Percentiles rank a stretch among this genome's conserved stretches.
phyloP scores from a whole-genome alignment of 2,329 filamentous ascomycete species.

The Saccharata proteae region DNA sequence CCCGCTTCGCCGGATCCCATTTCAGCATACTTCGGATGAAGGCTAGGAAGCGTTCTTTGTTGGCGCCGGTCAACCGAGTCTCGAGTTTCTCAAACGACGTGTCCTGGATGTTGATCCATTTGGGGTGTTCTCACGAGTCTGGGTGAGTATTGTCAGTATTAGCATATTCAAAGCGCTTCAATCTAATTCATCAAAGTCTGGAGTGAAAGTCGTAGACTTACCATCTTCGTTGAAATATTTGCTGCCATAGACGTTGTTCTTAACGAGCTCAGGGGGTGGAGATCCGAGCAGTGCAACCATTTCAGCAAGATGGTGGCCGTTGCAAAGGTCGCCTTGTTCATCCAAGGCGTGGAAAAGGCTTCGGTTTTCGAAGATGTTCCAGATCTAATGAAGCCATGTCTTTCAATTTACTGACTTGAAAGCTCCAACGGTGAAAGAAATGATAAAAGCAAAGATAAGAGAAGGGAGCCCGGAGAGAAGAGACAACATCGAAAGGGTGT shows the following conservation, averaged over 20 bases:
- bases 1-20: constrained; percentile 23
- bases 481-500: too few relatives aligned
- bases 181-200: too few relatives aligned
- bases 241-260: constrained; percentile 8
- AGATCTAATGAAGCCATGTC: constrained; percentile 18
- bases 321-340: constrained; percentile 21
- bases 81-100: not conserved
- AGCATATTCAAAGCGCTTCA: too few relatives aligned
- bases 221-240: constrained; percentile 13
- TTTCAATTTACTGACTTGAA: constrained; percentile 1
- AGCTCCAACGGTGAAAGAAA: too few relatives aligned
- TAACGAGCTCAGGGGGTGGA: constrained; percentile 12
- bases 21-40: constrained; percentile 24
- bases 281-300: constrained; percentile 14
- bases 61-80: not conserved
- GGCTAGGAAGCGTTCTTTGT: constrained; percentile 17
- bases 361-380: constrained; percentile 29
- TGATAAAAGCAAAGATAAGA: too few relatives aligned
- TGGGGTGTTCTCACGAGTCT: constrained; percentile 3
- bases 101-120: constrained; percentile 5
- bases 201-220: constrained; percentile 6
- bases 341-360: too few relatives aligned
- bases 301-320: constrained; percentile 18
- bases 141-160: too few relatives aligned
- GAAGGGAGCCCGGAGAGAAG: too few relatives aligned